These are phyloP conservation scores for Protomyces pachydermus DNA, from an alignment of 1,139 yeast species.

Conservation along the genomic window DNA sequence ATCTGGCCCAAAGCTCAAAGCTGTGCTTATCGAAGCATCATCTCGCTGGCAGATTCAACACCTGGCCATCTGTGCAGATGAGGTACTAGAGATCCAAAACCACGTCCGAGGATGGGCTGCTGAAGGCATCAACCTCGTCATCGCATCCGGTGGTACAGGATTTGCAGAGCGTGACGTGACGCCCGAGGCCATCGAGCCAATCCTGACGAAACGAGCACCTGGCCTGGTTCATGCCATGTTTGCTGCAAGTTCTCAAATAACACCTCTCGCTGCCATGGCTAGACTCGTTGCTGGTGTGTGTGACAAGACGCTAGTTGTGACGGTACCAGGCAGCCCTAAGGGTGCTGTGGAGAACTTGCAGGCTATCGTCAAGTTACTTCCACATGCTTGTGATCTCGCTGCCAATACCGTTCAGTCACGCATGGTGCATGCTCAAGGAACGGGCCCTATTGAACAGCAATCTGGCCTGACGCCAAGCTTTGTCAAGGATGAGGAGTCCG, in stretches of 20 bases:
- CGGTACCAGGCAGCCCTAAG: conserved; percentile 51
- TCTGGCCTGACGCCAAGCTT: conserved; percentile 3
- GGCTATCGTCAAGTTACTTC: conserved; percentile 41
- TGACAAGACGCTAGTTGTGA: conserved; percentile 40
- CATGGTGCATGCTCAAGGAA: conserved; percentile 39
- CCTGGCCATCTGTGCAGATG: conserved; percentile 39
- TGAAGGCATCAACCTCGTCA: conserved; percentile 35
- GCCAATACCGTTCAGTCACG: conserved; percentile 40
- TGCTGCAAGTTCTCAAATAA: conserved; percentile 41
- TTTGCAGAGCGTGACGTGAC: conserved; percentile 46
- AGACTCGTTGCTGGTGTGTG: conserved; percentile 49
- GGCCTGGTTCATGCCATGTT: conserved; percentile 49
- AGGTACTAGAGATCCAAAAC: conserved; percentile 37
- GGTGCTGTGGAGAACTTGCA: conserved; percentile 46
- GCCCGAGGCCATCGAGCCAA: conserved; percentile 47
- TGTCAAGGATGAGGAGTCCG: conserved; percentile 29
- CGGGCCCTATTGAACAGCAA: conserved; percentile 34
- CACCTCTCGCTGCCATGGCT: conserved; percentile 47
- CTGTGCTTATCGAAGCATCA: background rate
- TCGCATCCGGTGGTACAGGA: conserved; percentile 53
- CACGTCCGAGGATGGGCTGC: conserved; percentile 36
- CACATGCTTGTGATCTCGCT: conserved; percentile 45
- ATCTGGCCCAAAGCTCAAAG: conserved; percentile 4
- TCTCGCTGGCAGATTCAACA: conserved; percentile 21
- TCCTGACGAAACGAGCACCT: conserved; percentile 45